These are phyloP conservation scores for Cupressus sempervirens DNA, from an alignment of 75 land plant genomes.

Conservation along the genomic window DNA sequence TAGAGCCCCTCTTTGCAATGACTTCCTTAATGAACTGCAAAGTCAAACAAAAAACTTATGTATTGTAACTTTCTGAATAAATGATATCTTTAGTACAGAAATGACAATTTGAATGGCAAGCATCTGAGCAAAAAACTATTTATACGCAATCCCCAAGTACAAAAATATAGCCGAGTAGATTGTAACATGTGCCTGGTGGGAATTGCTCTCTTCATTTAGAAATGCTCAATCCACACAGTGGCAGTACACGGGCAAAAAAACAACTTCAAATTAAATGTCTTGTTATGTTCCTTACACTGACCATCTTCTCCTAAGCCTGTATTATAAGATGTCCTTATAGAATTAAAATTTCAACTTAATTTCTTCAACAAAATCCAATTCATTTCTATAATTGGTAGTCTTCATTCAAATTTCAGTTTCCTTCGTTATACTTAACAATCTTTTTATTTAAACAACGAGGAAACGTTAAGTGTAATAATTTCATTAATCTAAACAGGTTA, in stretches of 20 bases:
- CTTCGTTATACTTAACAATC: neutral
- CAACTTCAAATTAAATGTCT: neutral
- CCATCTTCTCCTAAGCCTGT: neutral
- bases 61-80: neutral
- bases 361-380: neutral
- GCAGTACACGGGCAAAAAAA: neutral
- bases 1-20: constrained; percentile 42
- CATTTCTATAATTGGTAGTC: neutral
- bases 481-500: neutral
- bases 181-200: neutral
- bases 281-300: neutral
- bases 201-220: neutral
- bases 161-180: neutral
- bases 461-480: neutral
- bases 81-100: neutral
- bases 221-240: neutral
- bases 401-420: no score
- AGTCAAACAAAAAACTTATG: constrained; percentile 10
- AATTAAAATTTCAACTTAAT: no score
- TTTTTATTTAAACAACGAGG: neutral
- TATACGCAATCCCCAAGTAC: neutral
- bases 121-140: neutral
- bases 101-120: neutral
- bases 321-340: neutral
- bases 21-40: constrained; percentile 50